Evolutionary conservation across 805 yeast species (phyloP).

Genomic region (Dipodascopsis tothii): DNA sequence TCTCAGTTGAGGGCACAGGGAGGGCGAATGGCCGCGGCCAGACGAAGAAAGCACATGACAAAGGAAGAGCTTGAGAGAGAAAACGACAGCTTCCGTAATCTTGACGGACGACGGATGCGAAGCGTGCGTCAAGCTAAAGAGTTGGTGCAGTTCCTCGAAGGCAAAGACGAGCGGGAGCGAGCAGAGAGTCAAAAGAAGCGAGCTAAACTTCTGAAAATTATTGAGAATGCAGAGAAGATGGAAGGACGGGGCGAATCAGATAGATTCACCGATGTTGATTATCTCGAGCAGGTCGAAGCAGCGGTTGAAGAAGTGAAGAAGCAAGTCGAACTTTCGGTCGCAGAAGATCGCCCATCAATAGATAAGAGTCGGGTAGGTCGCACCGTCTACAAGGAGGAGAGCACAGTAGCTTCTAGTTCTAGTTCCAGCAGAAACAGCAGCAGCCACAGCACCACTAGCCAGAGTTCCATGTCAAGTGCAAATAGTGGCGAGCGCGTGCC

Average conservation of each 20-base stretch:
- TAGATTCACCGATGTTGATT: neutral
- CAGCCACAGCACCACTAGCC: too few species aligned
- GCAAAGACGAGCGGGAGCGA: constrained; percentile 1
- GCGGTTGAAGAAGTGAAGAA: constrained; percentile 18
- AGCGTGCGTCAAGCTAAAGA: constrained; percentile 34
- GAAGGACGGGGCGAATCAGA: neutral
- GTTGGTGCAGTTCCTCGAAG: constrained; percentile 29
- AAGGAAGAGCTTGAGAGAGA: constrained; percentile 20
- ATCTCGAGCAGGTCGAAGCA: constrained; percentile 7
- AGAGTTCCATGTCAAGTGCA: too few species aligned
- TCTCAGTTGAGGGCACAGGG: constrained; percentile 38
- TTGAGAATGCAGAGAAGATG: neutral
- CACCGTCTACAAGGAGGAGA: too few species aligned
- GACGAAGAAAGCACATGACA: constrained; percentile 23
- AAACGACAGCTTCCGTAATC: constrained; percentile 35
- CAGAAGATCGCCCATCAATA: too few species aligned
- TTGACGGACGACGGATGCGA: constrained; percentile 38
- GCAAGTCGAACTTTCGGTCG: neutral
- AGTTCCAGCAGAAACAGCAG: too few species aligned
- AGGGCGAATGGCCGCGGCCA: constrained; percentile 32
- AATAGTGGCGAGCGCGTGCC: constrained; percentile 4
- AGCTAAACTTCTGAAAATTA: neutral
- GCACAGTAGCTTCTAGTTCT: too few species aligned
- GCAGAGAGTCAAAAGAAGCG: constrained; percentile 1
- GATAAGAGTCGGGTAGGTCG: too few species aligned